These are phyloP conservation scores for Aquilaria malaccensis DNA, from an alignment of 345 rosid genomes.

Conservation along the genomic window DNA sequence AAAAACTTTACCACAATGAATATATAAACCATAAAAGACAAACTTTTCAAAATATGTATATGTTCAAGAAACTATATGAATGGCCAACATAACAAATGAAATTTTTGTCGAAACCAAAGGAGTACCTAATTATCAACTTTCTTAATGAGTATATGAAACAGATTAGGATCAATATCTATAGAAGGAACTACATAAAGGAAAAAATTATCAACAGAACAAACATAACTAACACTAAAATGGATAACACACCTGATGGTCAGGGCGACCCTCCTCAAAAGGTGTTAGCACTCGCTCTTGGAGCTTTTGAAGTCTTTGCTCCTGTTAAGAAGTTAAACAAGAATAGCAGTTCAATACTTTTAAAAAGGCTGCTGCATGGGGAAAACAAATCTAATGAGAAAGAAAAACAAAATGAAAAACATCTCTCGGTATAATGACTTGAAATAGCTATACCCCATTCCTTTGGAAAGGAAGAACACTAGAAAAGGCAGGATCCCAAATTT, in stretches of 20 bases:
- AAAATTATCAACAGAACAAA: not conserved
- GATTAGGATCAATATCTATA: slow-evolving; percentile 2
- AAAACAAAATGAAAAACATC: too few species aligned
- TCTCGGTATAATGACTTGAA: too few species aligned
- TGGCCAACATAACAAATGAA: not conserved
- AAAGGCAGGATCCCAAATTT: too few species aligned
- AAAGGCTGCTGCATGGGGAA: too few species aligned
- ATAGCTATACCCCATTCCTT: too few species aligned
- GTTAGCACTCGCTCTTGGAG: slow-evolving; percentile 66
- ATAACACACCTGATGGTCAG: slow-evolving; percentile 73
- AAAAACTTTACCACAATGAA: not conserved
- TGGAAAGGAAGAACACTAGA: too few species aligned
- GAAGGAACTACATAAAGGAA: not conserved
- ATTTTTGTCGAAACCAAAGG: not conserved
- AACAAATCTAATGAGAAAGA: too few species aligned
- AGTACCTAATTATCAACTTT: too few species aligned
- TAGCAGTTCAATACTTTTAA: too few species aligned
- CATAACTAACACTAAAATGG: slow-evolving; percentile 4
- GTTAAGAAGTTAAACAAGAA: slow-evolving; percentile 15
- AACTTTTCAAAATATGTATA: not conserved
- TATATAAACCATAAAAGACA: not conserved
- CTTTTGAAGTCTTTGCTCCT: slow-evolving; percentile 74
- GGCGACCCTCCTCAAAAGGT: slow-evolving; percentile 81
- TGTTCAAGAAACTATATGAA: not conserved
- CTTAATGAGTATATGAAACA: not conserved